Conservation (phyloP, 768 basidiomycete genomes). For the Tephrocybe sp. region DNA sequence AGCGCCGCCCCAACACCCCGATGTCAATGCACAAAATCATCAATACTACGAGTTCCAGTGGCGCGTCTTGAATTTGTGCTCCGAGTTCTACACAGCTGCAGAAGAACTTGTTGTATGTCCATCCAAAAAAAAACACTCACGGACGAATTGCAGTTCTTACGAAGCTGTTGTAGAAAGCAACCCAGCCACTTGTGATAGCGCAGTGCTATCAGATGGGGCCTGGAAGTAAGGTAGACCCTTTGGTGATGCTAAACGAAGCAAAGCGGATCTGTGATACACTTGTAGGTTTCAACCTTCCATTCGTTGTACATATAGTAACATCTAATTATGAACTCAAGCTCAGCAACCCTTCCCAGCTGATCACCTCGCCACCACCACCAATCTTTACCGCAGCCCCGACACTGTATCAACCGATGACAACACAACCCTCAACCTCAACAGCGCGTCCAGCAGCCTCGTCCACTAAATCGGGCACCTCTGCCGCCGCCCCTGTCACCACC, state of each 20-base stretch:
- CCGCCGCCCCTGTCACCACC: constrained; percentile 66
- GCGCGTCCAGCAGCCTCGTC: constrained; percentile 29
- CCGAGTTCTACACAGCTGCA: constrained; percentile 84
- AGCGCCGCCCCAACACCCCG: constrained; percentile 41
- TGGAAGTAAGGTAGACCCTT: constrained; percentile 67
- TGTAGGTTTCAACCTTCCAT: constrained; percentile 37
- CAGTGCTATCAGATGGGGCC: constrained; percentile 81
- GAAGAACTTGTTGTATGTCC: constrained; percentile 80
- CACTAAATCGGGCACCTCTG: constrained; percentile 30
- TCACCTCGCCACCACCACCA: constrained; percentile 64
- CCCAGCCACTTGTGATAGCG: constrained; percentile 71
- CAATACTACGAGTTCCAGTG: constrained; percentile 87
- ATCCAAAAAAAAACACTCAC: constrained; percentile 7
- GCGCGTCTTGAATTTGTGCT: constrained; percentile 79
- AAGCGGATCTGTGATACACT: constrained; percentile 78
- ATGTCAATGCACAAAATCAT: constrained; percentile 66
- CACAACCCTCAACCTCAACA: constrained; percentile 25
- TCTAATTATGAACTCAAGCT: constrained; percentile 42
- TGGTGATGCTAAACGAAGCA: constrained; percentile 73
- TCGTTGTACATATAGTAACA: neutral
- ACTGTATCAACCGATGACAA: constrained; percentile 33
- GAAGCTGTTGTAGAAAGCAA: constrained; percentile 43
- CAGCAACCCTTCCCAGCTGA: constrained; percentile 70
- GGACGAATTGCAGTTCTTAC: constrained; percentile 15
- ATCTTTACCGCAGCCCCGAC: constrained; percentile 50